phyloP scores from a whole-genome alignment of 2,329 filamentous ascomycete species.

The Trichoderma sp. region DNA sequence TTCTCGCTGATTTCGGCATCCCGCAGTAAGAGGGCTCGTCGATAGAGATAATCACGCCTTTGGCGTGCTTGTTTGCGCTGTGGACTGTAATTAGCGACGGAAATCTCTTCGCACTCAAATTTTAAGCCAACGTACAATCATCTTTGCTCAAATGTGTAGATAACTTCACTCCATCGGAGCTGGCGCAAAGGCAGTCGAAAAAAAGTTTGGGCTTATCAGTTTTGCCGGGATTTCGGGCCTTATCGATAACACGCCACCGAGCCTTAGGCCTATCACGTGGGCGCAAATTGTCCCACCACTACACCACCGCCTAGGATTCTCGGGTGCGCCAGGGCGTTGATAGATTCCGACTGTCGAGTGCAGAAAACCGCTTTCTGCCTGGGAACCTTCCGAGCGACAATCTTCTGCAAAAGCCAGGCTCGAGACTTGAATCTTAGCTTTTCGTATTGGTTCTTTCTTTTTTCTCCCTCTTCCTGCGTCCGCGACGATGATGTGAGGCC shows the following conservation, averaged over 20 bases:
- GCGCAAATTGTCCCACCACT: constrained; percentile 46
- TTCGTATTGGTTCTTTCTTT: neutral
- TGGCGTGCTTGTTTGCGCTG: constrained; percentile 50
- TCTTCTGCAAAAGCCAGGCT: neutral
- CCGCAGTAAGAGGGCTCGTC: constrained; percentile 81
- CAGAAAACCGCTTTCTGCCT: constrained; percentile 35
- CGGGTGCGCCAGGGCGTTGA: constrained; percentile 19
- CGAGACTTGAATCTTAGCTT: neutral
- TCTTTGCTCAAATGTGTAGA: constrained; percentile 18
- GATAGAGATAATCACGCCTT: constrained; percentile 71
- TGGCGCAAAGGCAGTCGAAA: constrained; percentile 26
- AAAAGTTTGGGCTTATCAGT: constrained; percentile 35
- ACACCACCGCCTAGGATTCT: constrained; percentile 39
- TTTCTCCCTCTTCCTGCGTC: constrained; percentile 34
- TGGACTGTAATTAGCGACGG: neutral
- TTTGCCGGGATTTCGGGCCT: constrained; percentile 27
- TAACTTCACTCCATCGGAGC: neutral
- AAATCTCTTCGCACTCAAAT: too few relatives aligned
- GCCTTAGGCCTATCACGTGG: constrained; percentile 45
- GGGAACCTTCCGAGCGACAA: neutral
- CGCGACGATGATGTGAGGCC: constrained; percentile 48
- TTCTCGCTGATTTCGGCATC: constrained; percentile 95
- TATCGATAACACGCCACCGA: constrained; percentile 38
- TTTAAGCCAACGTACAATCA: constrained; percentile 30
- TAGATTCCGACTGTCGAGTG: constrained; percentile 36